Evolutionary conservation across 192 early-diverging fungal species (phyloP).

Genomic region (Cetraspora pellucida): DNA sequence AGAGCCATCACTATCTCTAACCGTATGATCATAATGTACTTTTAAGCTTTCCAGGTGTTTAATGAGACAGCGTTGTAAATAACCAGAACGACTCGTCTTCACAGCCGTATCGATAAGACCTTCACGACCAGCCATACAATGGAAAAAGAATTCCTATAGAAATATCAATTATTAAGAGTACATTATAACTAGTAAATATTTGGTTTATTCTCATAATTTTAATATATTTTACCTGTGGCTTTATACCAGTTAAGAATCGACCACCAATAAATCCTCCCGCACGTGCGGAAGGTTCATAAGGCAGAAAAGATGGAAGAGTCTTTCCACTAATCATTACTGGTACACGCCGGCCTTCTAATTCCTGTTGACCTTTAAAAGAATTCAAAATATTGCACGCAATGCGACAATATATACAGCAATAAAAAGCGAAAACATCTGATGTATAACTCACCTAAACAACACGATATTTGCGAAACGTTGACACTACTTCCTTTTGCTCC

Average conservation of each 20-base stretch:
- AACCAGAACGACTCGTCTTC: constrained; percentile 98
- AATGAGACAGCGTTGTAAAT: constrained; percentile 98
- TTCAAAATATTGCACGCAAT: neutral
- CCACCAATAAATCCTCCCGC: constrained; percentile 97
- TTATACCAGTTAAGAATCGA: constrained; percentile 98
- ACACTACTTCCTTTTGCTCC: constrained; percentile 97
- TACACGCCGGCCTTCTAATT: constrained; percentile 96
- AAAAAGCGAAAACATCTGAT: neutral
- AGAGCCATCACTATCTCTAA: constrained; percentile 93
- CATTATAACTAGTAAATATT: constrained; percentile 34
- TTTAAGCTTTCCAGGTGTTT: constrained; percentile 96
- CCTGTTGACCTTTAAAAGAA: constrained; percentile 80
- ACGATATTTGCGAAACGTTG: constrained; percentile 97
- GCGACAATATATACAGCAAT: neutral
- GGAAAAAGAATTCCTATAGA: constrained; percentile 73
- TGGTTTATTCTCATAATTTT: constrained; percentile 43
- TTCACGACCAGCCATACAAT: constrained; percentile 99
- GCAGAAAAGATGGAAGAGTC: constrained; percentile 90
- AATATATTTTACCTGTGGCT: constrained; percentile 76
- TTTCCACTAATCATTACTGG: constrained; percentile 98
- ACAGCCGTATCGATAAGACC: constrained; percentile 99
- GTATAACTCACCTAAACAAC: constrained; percentile 66
- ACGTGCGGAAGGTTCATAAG: constrained; percentile 86
- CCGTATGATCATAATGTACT: constrained; percentile 97
- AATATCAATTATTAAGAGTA: neutral